Base-by-base conservation (phyloP, 1,284 basidiomycete species). In the Farysia itapuensis region DNA sequence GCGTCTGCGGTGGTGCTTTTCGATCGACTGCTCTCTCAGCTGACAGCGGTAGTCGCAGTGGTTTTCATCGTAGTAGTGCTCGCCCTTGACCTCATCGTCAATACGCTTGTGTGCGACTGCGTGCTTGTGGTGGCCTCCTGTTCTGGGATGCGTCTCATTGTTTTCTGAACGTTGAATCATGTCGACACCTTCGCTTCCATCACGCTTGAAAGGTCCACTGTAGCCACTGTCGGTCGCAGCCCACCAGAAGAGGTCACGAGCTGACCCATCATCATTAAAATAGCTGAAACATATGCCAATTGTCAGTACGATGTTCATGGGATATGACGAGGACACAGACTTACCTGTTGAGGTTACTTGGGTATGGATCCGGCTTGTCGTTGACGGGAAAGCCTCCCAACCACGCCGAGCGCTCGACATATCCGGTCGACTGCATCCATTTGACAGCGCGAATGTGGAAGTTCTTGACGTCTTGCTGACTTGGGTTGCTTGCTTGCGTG, bases 401-500 rank as follows among this genome's bases (percentile, higher is more conserved):
- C 71, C 69, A 72, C 3, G 69, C 67, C 15, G 53, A 64, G 25
- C 71, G 63, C 29, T 70, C 18, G 35, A 75, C 63, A 42, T 69
- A 74, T 5, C 47, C 43, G 26, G 44, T 40, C 13, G 28, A 14
- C 13, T 41, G 31, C 49, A 74, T 56, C 56, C 61, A 75, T n/a
- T 48, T 9, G 5, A 66, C 53, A 14, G 66, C 64, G 5, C 52
- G 28, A 6, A 41, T 21, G 35, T 64, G 50, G 58, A 73, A 75
- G 22, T 48, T 9, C 30, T 46, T 58, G 30, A 74, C 59, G 9
- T 74, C 35, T 14, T 31, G 18, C 34, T 65, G 49, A 3, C 35
- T 36, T 0, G 64, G 59, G 28, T 54, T 43, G 14, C 52, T 58
- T 2, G 47, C 48, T 15, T 42, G 25, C 5, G 71, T 75, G 32